Base-by-base conservation (phyloP, 1,284 basidiomycete genomes). In the Cutaneotrichosporon cyanovorans region DNA sequence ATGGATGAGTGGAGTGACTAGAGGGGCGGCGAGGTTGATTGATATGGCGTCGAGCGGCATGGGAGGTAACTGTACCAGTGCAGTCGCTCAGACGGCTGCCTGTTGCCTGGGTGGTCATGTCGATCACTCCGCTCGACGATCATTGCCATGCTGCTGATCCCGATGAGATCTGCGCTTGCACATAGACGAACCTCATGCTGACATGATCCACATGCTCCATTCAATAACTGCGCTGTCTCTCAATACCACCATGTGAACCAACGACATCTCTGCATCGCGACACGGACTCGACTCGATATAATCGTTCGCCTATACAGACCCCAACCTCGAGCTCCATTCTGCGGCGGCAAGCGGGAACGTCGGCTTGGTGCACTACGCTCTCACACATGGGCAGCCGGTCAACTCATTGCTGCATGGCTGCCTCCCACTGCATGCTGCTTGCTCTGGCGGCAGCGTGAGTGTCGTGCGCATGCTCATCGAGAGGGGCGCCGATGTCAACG, bases 401-500 rank as follows among this genome's bases (percentile, higher is more conserved):
- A 93, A 96, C 69, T 86, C 87, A 6, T 85, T 92, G 23, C 77
- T 92, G 45, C 87, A 91, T 63, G 90, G 90, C 40, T 84, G 95
- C 4, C 80, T 92, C 22, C 90, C 90, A 1, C 77, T 96, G 14
- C 90, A 96, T 65, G 89, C 87, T 5, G 90, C 90, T 2, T 85
- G 82, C 58, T 85, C 87, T 0, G 87, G 87, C 21, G 91, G 91
- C 2, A 85, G 81, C 62, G 83, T 85, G 51, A 78, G 82, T 43
- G 85, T 93, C 41, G 87, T 93, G 22, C 80, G 80, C 62, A 77
- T 90, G 60, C 75, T 96, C 47, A 85, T 96, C 60, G 87, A 92
- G 55, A 75, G 81, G 49, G 91, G 90, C 16, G 91, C 91, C 19
- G 90, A 96, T 66, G 89, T 93, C 35, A 93, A 95, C 70, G 87